A percentile compares a stretch with the other conserved stretches of the same genome.
These are phyloP conservation scores for Allium sativum DNA, from an alignment of 106 monocot species.

Conservation along the genomic window DNA sequence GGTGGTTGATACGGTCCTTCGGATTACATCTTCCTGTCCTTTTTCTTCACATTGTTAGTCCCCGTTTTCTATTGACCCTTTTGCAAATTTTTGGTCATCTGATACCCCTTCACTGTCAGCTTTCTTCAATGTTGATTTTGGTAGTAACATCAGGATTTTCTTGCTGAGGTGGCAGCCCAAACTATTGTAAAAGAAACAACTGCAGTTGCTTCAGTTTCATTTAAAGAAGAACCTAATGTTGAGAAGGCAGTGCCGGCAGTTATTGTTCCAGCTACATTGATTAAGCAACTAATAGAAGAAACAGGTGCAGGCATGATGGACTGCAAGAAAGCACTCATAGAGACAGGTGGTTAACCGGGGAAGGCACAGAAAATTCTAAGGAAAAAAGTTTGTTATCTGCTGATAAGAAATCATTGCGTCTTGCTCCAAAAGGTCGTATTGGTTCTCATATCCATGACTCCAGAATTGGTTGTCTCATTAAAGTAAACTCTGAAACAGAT, in stretches of 20 bases:
- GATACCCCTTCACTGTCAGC: too few relatives aligned
- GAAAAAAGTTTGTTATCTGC: constrained; percentile 84
- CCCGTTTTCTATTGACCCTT: too few relatives aligned
- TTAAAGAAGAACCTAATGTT: too few relatives aligned
- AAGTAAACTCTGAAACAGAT: constrained; percentile 85
- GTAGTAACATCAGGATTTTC: constrained; percentile 90
- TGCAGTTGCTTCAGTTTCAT: too few relatives aligned
- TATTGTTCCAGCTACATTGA: constrained; percentile 48
- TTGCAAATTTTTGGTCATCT: too few relatives aligned
- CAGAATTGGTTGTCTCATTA: constrained; percentile 67
- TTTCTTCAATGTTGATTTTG: too few relatives aligned
- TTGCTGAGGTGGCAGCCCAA: constrained; percentile 93
- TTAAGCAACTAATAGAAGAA: constrained; percentile 89
- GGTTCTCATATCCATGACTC: constrained; percentile 75
- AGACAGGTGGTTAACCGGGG: constrained; percentile 59
- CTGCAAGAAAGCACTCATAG: constrained; percentile 86
- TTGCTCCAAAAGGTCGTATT: constrained; percentile 72
- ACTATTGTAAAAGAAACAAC: constrained; percentile 47
- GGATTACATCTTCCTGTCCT: too few relatives aligned
- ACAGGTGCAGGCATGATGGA: constrained; percentile 99
- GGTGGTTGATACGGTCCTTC: too few relatives aligned
- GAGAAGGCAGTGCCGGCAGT: constrained; percentile 38
- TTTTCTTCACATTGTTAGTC: too few relatives aligned
- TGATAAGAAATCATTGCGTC: constrained; percentile 78
- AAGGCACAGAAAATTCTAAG: constrained; percentile 81